Evolutionary conservation across 2,329 filamentous ascomycete genomes (phyloP), one percentile per base, ranked within the genome.

Genomic region (Colletotrichum magnum): DNA sequence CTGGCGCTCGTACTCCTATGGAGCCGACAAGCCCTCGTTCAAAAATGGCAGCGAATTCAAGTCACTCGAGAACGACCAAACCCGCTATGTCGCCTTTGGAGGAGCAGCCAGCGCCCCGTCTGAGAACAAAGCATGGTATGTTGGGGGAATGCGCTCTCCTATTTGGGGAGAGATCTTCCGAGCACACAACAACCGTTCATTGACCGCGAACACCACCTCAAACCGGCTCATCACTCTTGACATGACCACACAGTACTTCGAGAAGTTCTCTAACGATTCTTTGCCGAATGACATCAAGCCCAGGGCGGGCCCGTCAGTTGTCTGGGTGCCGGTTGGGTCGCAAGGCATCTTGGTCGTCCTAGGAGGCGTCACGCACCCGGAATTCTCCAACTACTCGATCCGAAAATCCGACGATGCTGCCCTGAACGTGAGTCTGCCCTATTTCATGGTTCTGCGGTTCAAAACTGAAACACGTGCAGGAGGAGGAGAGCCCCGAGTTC

Each of bases 271-370:
- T 6, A 93, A 93, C 72, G 71, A 58, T 1, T 87, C 88, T 0
- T 76, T 93, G 3, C 86, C 87, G 0, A 48, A 73, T 0, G 72
- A 75, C 4, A 81, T 92, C 6, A 77, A 81, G 5, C 86, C 86
- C 1, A 86, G 92, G 16, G 89, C 90, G 4, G 89, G 87, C 72
- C 85, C 90, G 0, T 90, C 92, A 67, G 81, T 92, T 1, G 89
- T 92, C 1, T 94, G 92, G 91, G 86, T 97, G 1, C 94, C 94
- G 1, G 93, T 94, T 52, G 93, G 93, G 3, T 82, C 87, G 16
- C 84, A 94, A 73, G 94, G 94, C 1, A 90, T 96, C 52, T 83
- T 97, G 9, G 85, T 97, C 1, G 92, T 92, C 3, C 82, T 97
- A 0, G 93, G 93, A 6, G 94, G 94, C 13, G 94, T 93, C 2